Conservation (phyloP, 345 rosid genomes). For the Camelina sativa region DNA sequence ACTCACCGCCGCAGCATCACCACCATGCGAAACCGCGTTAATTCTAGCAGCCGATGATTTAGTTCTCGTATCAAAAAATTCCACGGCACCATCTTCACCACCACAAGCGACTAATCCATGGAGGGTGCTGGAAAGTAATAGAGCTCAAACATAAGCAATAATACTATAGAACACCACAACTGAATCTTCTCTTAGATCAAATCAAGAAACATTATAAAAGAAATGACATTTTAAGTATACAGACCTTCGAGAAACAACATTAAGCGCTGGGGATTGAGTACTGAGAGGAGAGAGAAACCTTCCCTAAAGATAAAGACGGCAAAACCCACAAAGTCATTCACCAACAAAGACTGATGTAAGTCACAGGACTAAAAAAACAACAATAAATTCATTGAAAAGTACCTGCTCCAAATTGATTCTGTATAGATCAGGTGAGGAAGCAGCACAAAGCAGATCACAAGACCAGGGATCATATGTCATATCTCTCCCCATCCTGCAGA, state of each 20-base stretch:
- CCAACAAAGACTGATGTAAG: slow-evolving; percentile 21
- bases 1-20: slow-evolving; percentile 69
- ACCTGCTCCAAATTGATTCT: slow-evolving; percentile 97
- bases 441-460: slow-evolving; percentile 97
- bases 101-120: slow-evolving; percentile 98
- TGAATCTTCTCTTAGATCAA: not conserved
- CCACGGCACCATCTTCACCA: slow-evolving; percentile 96
- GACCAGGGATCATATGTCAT: slow-evolving; percentile 87
- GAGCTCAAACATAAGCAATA: slow-evolving; percentile 32
- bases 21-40: slow-evolving; percentile 74
- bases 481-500: slow-evolving; percentile 93
- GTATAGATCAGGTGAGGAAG: slow-evolving; percentile 94
- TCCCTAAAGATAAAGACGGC: slow-evolving; percentile 55
- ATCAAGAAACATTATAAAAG: slow-evolving; percentile 2
- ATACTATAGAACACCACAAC: slow-evolving; percentile 10
- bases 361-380: slow-evolving; percentile 1
- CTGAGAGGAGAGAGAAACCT: slow-evolving; percentile 77
- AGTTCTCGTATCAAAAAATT: slow-evolving; percentile 89
- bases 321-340: slow-evolving; percentile 26
- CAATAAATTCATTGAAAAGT: not conserved
- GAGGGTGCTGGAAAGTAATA: slow-evolving; percentile 55
- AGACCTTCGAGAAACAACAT: slow-evolving; percentile 92
- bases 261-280: slow-evolving; percentile 85
- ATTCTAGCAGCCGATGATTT: slow-evolving; percentile 86
- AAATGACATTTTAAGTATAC: slow-evolving; percentile 16